Evolutionary conservation across 2,329 filamentous ascomycete genomes (phyloP).

Genomic region (Sclerotinia nivalis): DNA sequence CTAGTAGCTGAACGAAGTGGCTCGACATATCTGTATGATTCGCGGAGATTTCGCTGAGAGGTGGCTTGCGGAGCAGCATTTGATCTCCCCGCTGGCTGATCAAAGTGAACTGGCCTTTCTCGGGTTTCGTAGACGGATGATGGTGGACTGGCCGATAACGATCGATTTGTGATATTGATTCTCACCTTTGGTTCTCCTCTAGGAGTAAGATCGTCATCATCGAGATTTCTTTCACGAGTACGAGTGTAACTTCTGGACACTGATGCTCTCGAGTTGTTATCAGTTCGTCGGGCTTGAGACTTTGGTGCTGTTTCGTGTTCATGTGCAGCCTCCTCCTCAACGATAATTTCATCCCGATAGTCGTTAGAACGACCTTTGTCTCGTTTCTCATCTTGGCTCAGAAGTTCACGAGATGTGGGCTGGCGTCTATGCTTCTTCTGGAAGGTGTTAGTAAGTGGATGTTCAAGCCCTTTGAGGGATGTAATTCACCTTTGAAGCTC

Average conservation of each 20-base stretch:
- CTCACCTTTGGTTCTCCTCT: background rate
- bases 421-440: slow-evolving; percentile 1
- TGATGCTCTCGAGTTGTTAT: background rate
- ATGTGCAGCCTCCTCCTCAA: background rate
- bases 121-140: background rate
- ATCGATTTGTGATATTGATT: background rate
- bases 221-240: background rate
- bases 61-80: background rate
- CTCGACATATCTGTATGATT: background rate
- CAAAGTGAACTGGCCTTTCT: background rate
- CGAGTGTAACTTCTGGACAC: background rate
- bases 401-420: background rate
- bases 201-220: background rate
- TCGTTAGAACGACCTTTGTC: background rate
- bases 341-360: background rate
- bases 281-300: background rate
- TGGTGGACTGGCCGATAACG: background rate
- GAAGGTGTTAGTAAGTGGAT: background rate
- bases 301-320: background rate
- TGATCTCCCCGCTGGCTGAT: background rate
- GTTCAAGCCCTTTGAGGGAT: background rate
- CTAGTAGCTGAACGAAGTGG: background rate
- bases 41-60: background rate
- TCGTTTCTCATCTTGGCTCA: background rate
- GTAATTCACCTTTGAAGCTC: background rate